Evolutionary conservation across 1,284 basidiomycete genomes (phyloP), one percentile per base, ranked within the genome.

Genomic region (Cutaneotrichosporon dermatis): DNA sequence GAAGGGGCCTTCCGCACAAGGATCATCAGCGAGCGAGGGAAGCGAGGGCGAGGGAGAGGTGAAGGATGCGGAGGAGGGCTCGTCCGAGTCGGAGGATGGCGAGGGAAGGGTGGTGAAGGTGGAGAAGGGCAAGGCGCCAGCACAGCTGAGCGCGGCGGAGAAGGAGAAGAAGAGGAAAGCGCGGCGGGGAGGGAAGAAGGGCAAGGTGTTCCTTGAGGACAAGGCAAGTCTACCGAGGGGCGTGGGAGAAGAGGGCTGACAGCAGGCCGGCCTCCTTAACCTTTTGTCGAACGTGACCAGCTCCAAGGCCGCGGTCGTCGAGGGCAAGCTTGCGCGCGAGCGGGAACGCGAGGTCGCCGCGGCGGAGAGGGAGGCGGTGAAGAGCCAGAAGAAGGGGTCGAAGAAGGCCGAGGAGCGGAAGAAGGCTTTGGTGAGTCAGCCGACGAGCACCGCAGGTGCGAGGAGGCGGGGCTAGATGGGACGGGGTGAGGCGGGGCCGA

Each of bases 161-260:
- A 35, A 49, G 16, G 10, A 42, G 39, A 41, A 39, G 9, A 25
- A 39, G 16, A 4, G 49, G 49, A n/a, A 15, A 9, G 25, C 25
- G 25, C 25, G 25, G 25, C 25, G 25, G 25, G 25, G 25, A 25
- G 16, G 39, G 39, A 51, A 51, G 50, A 51, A 51, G 50, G 50
- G 50, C 50, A 51, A 51, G 16, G 39, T 51, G 37, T 51, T 51
- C 50, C 37, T 51, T 36, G 49, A 51, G 50, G 39, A 51, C 50
- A 51, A 51, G 50, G 50, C 33, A 25, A 25, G 25, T 25, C 25
- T 25, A 25, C 3, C 25, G 25, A 25, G 16, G 9, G 50, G 13
- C 13, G 16, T 34, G 9, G 6, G 33, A 34, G 6, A 12, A 13
- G 4, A 48, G 39, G 4, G 50, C 50, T 51, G 15, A 51, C 16